Evolutionary conservation across 202 grass and related monocot genomes (phyloP), one percentile per base, ranked within the genome.

Genomic region (Hordeum pubiflorum): DNA sequence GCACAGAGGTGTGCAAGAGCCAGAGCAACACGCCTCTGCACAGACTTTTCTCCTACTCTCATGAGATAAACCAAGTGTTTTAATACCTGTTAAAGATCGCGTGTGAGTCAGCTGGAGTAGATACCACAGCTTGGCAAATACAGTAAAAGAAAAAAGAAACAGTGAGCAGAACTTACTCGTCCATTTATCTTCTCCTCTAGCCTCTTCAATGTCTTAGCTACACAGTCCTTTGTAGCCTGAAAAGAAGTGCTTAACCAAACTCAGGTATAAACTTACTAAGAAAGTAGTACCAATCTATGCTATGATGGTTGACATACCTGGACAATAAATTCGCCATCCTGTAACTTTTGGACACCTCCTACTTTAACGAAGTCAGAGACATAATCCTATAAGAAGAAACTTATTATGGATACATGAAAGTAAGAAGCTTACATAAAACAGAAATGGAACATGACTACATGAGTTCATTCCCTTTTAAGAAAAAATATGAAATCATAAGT

Each of bases 321-420:
- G 29, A 99, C 93, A 82, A 99, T 99, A 81, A 99, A 99, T 78
- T 99, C 93, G 22, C 97, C 97, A 90, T 93, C 92, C 90, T 99
- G 93, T 79, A 99, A 80, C 67, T 96, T 99, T 79, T 99, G 93
- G 55, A 93, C 89, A 79, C 97, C 97, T 82, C 97, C 97, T 62
- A 96, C 97, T 90, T 96, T 99, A 75, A 99, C 81, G 65, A 99
- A 99, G 73, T 99, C 96, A 46, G 91, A 91, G 52, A 99, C 80
- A 86, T 93, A 93, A 68, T 99, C 96, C 96, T 99, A 85, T 18
- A 63, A 87, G 38, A 89, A 66, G 65, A 84, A 76, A 82, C 41
- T 76, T 50, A 50, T 44, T 64, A 38, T 71, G 37, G 18, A 72
- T 38, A 59, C 2, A 76, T 33, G 43, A 14, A 76, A 69, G 33